Base-by-base conservation (phyloP, 176 grass and related monocot species). In the Rhynchospora pubera region DNA sequence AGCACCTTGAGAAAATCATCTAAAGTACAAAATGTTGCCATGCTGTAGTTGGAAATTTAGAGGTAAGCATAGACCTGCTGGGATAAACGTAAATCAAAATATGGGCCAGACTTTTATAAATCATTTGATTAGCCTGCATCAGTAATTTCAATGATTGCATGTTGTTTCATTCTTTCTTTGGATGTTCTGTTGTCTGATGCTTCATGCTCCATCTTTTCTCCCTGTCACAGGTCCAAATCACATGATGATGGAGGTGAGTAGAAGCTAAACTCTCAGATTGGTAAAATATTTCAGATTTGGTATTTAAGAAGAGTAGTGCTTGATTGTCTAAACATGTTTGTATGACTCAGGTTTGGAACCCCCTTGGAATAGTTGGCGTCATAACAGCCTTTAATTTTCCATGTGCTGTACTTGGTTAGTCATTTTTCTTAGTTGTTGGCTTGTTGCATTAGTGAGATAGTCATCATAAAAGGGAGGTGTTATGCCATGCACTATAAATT, bases 341-440 rank as follows among this genome's bases (percentile, higher is more conserved):
- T 89, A 56, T 21, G 57, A 89, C 80, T 84, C 79, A 98, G 96
- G 90, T 98, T 51, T 98, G 96, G 96, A 98, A 95, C 90, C 96
- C 96, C 67, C 92, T 98, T 85, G 96, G 96, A 85, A 82, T 98
- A 86, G 96, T 95, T 24, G 96, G 96, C 65, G 96, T 98, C 72
- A 98, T 98, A 86, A 98, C 96, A 5, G 92, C 96, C 73, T 98
- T 95, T 71, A 98, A 98, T 83, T 98, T 98, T 51, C 96, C 96
- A 65, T 98, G 92, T 7, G 96, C 96, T 24, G 96, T 98, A 62
- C 92, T 98, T 24, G 92, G 96, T 98, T 83, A 91, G 62, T 67
- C 4, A 79, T 60, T 90, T 66, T 66, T 23, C 61, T 82, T 82
- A 15, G 48, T 82, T 82, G 11, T 80, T 62, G 43, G 32, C 47